Base-by-base conservation (phyloP, 2,329 filamentous ascomycete genomes). In the Aspergillus hortae region DNA sequence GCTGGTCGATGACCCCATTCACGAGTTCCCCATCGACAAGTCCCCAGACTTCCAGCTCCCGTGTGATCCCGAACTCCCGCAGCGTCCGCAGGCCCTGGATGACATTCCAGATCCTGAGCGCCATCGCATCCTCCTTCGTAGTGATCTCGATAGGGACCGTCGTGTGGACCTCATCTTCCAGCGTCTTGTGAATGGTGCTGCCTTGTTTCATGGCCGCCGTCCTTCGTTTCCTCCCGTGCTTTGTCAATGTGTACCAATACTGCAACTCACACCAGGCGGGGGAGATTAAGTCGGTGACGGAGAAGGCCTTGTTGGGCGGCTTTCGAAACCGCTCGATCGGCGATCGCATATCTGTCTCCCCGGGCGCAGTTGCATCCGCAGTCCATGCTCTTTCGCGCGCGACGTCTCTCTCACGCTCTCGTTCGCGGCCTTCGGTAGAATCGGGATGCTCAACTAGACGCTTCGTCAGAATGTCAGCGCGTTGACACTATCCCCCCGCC, bases 261-360 rank as follows among this genome's bases (percentile, higher is more conserved):
- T 97, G 92, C 53, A 97, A 71, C 71, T 99, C 92, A 69, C 94
- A 99, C 94, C 94, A 99, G 6, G 92, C 87, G 2, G 92, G 92
- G 1, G 90, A 88, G 0, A 92, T 84, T 21, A 97, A 74, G 69
- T 99, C 94, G 2, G 89, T 91, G 1, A 97, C 94, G 0, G 89
- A 90, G 6, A 97, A 79, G 0, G 89, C 84, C 66, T 90, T 92
- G 64, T 80, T 86, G 0, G 90, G 90, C 51, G 81, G 85, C 1
- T 84, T 84, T 35, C 92, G 86, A 62, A 95, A 96, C 32, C 88
- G 84, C 56, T 90, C 80, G 2, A 96, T 74, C 0, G 91, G 92
- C 7, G 84, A 78, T 54, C 79, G 74, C 7, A 67, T 68, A 64
- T 85, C 80, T 6, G 67, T 68, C 63, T 85, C 80, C 12, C 63